Conservation (phyloP, 2,329 filamentous ascomycete genomes). For the Aspergillus alliaceus region DNA sequence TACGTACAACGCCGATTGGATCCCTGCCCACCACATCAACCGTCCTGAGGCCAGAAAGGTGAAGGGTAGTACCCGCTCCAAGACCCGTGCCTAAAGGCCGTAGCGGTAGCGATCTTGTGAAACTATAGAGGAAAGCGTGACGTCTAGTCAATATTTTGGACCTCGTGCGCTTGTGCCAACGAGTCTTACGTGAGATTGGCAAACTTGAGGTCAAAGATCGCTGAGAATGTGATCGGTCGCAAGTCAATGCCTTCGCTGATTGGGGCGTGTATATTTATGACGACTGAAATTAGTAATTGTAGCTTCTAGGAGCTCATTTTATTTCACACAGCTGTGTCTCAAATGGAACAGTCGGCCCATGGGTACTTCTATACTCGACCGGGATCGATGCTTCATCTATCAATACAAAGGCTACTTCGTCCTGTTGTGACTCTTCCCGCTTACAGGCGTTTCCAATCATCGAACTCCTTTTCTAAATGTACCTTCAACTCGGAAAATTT, state of each 20-base stretch:
- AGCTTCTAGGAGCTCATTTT: conserved; percentile 10
- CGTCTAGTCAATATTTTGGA: conserved; percentile 5
- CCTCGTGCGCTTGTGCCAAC: conserved; percentile 9
- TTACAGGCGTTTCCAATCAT: conserved; percentile 69
- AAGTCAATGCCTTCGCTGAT: conserved; percentile 16
- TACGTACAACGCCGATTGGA: conserved; percentile 90
- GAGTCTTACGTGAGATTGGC: conserved; percentile 10
- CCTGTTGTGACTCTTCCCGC: not conserved
- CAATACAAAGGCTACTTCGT: not conserved
- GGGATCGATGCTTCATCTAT: not conserved
- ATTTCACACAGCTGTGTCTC: conserved; percentile 4
- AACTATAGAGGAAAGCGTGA: conserved; percentile 8
- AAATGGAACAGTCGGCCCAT: conserved; percentile 5
- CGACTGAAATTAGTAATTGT: conserved; percentile 14
- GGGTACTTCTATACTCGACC: no score
- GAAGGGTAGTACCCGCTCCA: conserved; percentile 48
- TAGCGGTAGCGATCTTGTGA: not conserved
- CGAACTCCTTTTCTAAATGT: conserved; percentile 74
- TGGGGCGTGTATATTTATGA: conserved; percentile 25
- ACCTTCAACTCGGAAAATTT: conserved; percentile 71
- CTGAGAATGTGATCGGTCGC: conserved; percentile 23
- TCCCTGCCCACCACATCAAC: conserved; percentile 84
- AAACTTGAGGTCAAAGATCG: conserved; percentile 13
- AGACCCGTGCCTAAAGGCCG: conserved; percentile 33
- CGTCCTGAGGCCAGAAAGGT: conserved; percentile 70